Evolutionary conservation across 2,329 filamentous ascomycete genomes (phyloP), one percentile per base, ranked within the genome.

Genomic region (Verticillium longisporum): DNA sequence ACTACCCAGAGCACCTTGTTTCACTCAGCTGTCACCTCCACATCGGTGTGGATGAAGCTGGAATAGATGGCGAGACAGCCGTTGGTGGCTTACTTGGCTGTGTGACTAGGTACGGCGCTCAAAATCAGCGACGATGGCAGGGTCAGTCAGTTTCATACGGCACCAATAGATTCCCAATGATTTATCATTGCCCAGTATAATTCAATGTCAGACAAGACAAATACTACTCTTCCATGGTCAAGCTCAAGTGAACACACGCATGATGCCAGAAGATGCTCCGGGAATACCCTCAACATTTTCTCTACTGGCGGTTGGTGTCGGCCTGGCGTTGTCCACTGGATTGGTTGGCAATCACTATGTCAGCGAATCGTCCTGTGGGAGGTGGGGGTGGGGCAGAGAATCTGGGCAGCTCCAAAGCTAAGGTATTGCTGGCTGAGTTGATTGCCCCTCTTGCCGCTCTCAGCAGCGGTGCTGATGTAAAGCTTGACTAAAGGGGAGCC

Each of bases 401-500:
- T 31, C 26, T 31, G 26, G 26, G 26, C 26, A 31, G 26, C 26
- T 31, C 26, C 26, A 31, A 31, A 31, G 26, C 4, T 31, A 31
- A 31, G 26, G 26, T 31, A 31, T 31, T 4, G 26, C 26, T 31
- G 26, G 26, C 26, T 31, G 26, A 31, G 26, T 4, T 31, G 26
- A 31, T 31, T 31, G 26, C 26, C 26, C 26, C 26, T 31, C 26
- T 4, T 21, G 18, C 18, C 18, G 18, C 18, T 21, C 26, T 31
- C 26, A 31, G 26, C 13, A 18, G 45, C 15, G 18, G 37, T 66
- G 68, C 68, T 70, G 68, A 70, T 69, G 68, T 69, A 69, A 70
- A 67, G 45, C 32, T 64, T 70, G 65, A 70, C 67, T 69, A 70
- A 70, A 59, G 58, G 53, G 26, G 26, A 5, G 26, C 26, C 4